phyloP scores from a whole-genome alignment of 2,329 filamentous ascomycete species.

The Talaromyces sp. region DNA sequence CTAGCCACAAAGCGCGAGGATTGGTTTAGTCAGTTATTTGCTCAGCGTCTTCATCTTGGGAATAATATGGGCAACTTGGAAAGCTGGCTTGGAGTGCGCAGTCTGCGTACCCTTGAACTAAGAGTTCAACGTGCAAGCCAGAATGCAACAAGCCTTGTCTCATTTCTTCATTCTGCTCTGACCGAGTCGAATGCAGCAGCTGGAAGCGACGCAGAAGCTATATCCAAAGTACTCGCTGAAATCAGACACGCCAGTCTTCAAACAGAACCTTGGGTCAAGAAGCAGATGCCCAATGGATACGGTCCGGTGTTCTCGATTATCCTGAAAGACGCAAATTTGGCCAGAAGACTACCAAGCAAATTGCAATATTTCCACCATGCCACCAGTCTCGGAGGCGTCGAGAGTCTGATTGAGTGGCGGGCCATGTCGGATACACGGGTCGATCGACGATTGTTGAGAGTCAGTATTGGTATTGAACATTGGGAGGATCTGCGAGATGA shows the following conservation, averaged over 20 bases:
- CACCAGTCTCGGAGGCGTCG: conserved; percentile 88
- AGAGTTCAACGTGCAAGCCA: conserved; percentile 73
- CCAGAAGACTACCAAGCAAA: conserved; percentile 71
- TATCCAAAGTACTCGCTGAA: conserved; percentile 57
- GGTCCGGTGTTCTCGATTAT: conserved; percentile 82
- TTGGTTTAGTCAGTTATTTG: conserved; percentile 61
- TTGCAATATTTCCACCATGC: conserved; percentile 87
- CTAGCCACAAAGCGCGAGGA: conserved; percentile 61
- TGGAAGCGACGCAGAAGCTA: conserved; percentile 43
- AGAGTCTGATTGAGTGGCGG: conserved; percentile 95
- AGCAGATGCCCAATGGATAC: conserved; percentile 89
- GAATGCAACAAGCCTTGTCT: conserved; percentile 67
- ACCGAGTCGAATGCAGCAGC: conserved; percentile 36
- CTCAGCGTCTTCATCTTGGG: conserved; percentile 75
- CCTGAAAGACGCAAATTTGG: conserved; percentile 60
- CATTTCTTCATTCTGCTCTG: conserved; percentile 64
- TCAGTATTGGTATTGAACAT: conserved; percentile 84
- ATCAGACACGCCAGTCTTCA: conserved; percentile 81
- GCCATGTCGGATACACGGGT: conserved; percentile 77
- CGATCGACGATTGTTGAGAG: conserved; percentile 69
- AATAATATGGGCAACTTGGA: conserved; percentile 86
- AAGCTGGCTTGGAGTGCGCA: conserved; percentile 86
- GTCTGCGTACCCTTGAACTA: conserved; percentile 80
- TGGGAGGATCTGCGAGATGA: conserved; percentile 82
- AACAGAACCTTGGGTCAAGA: conserved; percentile 68